A percentile compares a stretch with the other conserved stretches of the same genome.
Conservation (phyloP, 257 asterid genomes). For the Lantana camara region DNA sequence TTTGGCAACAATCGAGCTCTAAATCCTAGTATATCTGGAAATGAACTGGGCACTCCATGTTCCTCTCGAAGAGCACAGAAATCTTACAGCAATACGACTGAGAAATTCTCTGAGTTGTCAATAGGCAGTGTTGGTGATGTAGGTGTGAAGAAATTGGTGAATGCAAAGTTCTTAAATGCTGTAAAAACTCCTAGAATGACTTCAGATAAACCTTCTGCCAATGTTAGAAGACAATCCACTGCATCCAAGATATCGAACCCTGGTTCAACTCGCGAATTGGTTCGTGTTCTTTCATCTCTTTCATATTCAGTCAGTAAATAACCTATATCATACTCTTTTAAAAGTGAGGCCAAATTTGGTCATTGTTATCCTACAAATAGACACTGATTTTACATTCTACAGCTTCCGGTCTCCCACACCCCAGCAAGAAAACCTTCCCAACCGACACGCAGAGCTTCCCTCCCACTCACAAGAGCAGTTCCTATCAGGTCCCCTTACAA, state of each 20-base stretch:
- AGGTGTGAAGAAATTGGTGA: slow-evolving; percentile 36
- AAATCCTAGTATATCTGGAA: slow-evolving; percentile 94
- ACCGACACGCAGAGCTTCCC: slow-evolving; percentile 71
- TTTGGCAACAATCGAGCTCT: slow-evolving; percentile 80
- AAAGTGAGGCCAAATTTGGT: too few species aligned
- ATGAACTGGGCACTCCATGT: slow-evolving; percentile 54
- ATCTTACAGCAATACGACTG: slow-evolving; percentile 45
- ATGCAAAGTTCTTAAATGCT: slow-evolving; percentile 44
- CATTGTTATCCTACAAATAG: too few species aligned
- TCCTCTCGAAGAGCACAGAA: slow-evolving; percentile 53
- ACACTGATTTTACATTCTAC: slow-evolving; percentile 26
- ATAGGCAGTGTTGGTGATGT: slow-evolving; percentile 49
- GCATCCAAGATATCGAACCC: slow-evolving; percentile 73
- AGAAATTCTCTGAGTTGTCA: slow-evolving; percentile 47
- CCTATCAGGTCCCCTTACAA: slow-evolving; percentile 42
- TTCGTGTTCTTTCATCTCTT: slow-evolving; percentile 33
- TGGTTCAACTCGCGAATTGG: slow-evolving; percentile 95
- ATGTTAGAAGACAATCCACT: slow-evolving; percentile 57
- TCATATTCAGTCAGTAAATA: neutral
- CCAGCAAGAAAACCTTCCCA: slow-evolving; percentile 63
- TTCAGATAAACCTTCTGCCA: slow-evolving; percentile 43
- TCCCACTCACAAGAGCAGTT: slow-evolving; percentile 54
- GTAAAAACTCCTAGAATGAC: slow-evolving; percentile 44
- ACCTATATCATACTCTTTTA: neutral
- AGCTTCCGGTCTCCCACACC: slow-evolving; percentile 89